Evolutionary conservation across 306 rosid genomes (phyloP).

Genomic region (Trichosanthes truncata): DNA sequence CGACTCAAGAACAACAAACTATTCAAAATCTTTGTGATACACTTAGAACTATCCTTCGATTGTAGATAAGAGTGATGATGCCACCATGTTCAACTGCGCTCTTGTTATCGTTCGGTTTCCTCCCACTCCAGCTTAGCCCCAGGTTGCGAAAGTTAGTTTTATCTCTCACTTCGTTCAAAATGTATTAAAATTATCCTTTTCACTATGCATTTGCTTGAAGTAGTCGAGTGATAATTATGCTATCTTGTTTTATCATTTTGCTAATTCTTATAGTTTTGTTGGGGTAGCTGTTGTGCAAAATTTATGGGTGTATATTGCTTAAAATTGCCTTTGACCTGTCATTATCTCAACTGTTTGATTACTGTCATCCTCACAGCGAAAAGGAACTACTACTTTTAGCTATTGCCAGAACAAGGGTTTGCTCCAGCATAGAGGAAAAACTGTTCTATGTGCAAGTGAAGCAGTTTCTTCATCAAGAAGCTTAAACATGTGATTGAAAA

Average conservation of each 20-base stretch:
- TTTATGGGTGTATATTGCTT: no score
- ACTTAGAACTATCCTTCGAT: constrained; percentile 75
- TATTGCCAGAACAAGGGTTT: background rate
- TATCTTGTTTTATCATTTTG: background rate
- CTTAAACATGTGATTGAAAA: background rate
- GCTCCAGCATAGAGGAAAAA: background rate
- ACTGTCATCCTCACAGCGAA: background rate
- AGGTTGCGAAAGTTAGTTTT: background rate
- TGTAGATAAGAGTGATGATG: constrained; percentile 31
- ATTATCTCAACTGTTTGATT: background rate
- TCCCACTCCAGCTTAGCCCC: background rate
- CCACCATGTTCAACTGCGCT: background rate
- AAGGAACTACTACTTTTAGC: background rate
- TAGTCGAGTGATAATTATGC: background rate
- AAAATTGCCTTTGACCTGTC: background rate
- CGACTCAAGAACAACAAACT: constrained; percentile 80
- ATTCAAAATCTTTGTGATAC: constrained; percentile 91
- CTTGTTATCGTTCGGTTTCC: background rate
- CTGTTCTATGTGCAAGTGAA: background rate
- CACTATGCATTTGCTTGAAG: background rate
- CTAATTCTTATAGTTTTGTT: background rate
- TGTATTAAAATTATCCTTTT: background rate
- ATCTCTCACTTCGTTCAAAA: background rate
- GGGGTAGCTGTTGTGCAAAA: background rate
- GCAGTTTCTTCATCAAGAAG: background rate